Percentiles rank a stretch among this genome's conserved stretches.
Evolutionary conservation across 2,329 filamentous ascomycete genomes (phyloP).

Genomic region (Aaosphaeria arxii): DNA sequence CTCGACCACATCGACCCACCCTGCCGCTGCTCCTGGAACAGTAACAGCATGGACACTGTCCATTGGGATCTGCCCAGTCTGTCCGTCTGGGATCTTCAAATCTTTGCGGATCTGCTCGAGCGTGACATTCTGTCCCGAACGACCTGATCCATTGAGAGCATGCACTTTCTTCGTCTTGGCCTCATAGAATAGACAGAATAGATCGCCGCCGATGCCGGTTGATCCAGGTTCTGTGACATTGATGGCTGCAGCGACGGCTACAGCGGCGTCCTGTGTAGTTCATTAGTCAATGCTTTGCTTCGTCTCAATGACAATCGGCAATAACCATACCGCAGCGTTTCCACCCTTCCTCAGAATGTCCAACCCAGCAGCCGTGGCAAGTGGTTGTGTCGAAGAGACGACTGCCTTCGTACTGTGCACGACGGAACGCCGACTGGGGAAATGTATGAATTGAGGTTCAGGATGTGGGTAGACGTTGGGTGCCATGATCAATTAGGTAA

Average conservation of each 20-base stretch:
- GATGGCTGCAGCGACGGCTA: constrained; percentile 86
- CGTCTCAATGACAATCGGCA: neutral
- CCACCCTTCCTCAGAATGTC: constrained; percentile 82
- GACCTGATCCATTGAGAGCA: constrained; percentile 90
- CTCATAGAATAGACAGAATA: constrained; percentile 93
- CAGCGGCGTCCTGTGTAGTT: constrained; percentile 75
- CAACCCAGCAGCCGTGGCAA: constrained; percentile 85
- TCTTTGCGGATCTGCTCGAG: constrained; percentile 68
- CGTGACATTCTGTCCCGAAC: constrained; percentile 66
- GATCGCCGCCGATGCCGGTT: constrained; percentile 94
- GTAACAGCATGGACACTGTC: constrained; percentile 77
- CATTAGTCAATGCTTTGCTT: neutral
- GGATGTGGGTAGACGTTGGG: constrained; percentile 48
- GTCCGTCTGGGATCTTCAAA: constrained; percentile 61
- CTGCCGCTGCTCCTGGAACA: constrained; percentile 84
- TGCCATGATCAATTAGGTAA: constrained; percentile 8
- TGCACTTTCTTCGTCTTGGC: constrained; percentile 77
- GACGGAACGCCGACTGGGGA: constrained; percentile 80
- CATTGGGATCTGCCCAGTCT: constrained; percentile 64
- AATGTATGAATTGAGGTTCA: constrained; percentile 58
- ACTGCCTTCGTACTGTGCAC: constrained; percentile 93
- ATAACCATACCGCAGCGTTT: constrained; percentile 76
- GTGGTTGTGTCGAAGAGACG: constrained; percentile 82
- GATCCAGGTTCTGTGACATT: constrained; percentile 92
- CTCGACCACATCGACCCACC: constrained; percentile 87